Evolutionary conservation across 2,329 filamentous ascomycete species (phyloP).

Genomic region (Cryphonectria parasitica): DNA sequence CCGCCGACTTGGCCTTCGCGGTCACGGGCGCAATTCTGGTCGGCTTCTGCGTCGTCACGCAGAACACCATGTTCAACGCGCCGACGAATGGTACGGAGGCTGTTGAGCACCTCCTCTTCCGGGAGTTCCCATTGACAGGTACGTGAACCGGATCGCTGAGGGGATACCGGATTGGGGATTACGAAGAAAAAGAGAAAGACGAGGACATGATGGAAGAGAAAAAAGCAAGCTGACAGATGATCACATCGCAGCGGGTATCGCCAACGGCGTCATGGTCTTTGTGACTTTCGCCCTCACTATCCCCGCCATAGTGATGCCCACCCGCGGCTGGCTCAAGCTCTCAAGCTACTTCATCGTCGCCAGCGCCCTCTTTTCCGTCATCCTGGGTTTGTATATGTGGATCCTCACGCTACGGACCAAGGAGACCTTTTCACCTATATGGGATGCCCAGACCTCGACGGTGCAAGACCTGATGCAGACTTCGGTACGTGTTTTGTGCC

Average conservation of each 20-base stretch:
- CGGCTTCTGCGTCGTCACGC: slow-evolving; percentile 58
- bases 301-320: slow-evolving; percentile 70
- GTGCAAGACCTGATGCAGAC: slow-evolving; percentile 73
- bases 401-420: slow-evolving; percentile 72
- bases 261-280: slow-evolving; percentile 74
- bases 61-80: slow-evolving; percentile 47
- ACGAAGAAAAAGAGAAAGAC: not conserved
- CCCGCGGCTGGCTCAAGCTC: slow-evolving; percentile 70
- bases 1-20: slow-evolving; percentile 55
- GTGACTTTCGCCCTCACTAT: slow-evolving; percentile 70
- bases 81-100: slow-evolving; percentile 52
- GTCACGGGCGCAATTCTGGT: slow-evolving; percentile 58
- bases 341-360: slow-evolving; percentile 67
- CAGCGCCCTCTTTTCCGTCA: slow-evolving; percentile 66
- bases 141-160: slow-evolving; percentile 25
- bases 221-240: slow-evolving; percentile 9
- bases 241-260: slow-evolving; percentile 61
- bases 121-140: slow-evolving; percentile 56
- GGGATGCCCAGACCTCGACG: slow-evolving; percentile 57
- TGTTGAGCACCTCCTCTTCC: slow-evolving; percentile 56
- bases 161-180: not conserved
- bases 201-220: slow-evolving; percentile 13
- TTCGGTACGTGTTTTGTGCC: slow-evolving; percentile 52
- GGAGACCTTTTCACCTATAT: slow-evolving; percentile 63
- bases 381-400: slow-evolving; percentile 71